Base-by-base conservation (phyloP, 345 rosid species). In the Euphorbia pulcherrima region DNA sequence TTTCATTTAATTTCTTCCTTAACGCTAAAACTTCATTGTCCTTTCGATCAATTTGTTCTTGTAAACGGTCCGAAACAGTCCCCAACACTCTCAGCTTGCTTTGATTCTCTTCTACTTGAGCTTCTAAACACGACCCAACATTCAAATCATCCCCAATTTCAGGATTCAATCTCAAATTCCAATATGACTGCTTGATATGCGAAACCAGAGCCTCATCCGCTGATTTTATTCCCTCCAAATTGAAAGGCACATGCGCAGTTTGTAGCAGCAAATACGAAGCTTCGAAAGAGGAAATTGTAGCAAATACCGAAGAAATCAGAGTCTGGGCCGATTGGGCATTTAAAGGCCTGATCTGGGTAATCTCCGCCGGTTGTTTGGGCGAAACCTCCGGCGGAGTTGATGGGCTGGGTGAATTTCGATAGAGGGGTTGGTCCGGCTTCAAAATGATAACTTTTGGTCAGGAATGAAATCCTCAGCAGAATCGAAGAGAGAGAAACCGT, bases 371-470 rank as follows among this genome's bases (percentile, higher is more conserved):
- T 79, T 8, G 27, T 68, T 52, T 52, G 8, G 30, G 64, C 23
- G 57, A 41, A 17, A n/a, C 52, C 50, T 23, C 13, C 11, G 52
- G 21, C 9, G 46, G 56, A 48, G 44, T 47, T 30, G 46, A 21
- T 29, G 62, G 46, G 18, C 47, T 30, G 11, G 13, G n/a, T 8
- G 55, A 51, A 18, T 35, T 33, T 16, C 50, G 60, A 3, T 18
- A 21, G 13, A 59, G n/a, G 11, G 84, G 83, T 10, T 50, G 73
- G 69, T 93, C 97, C 0, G 97, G 99, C 64, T 89, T 94, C 73
- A 91, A 79, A 68, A 94, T 95, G 64, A 94, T 92, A 55, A 94
- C 97, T 92, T 85, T 77, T 89, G 99, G 75, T 90, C 95, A 75
- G 92, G 72, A 79, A 94, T 91, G 84, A 91, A 86, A 69, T 89